Base-by-base conservation (phyloP, 257 asterid genomes). In the Hygrophila difformis region DNA sequence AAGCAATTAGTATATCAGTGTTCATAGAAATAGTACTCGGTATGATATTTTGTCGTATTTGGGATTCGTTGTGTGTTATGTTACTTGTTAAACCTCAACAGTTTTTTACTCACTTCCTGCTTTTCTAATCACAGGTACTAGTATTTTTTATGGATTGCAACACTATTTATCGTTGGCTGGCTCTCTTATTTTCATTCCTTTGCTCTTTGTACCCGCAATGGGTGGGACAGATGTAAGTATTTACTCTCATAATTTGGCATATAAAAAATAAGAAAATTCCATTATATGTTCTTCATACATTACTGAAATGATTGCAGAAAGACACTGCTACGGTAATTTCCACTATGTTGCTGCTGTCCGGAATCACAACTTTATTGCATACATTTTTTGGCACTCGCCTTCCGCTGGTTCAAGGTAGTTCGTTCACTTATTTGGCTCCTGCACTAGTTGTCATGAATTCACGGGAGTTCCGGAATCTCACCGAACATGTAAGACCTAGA, bases 401-500 rank as follows among this genome's bases (percentile, higher is more conserved):
- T 33, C 98, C 98, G 3, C 59, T 91, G 65, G 93, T 91, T 65
- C 98, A 91, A 69, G 98, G 98, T 70, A 86, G 98, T 63, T 91
- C 98, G 4, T 86, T 91, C 67, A 93, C 82, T 54, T 86, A 75
- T 71, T 73, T 85, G 79, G 96, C 98, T 49, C 94, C 98, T 53
- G 96, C 94, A 44, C 67, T 91, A 53, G 93, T 65, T 60, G 78
- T 91, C 66, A 74, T 76, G 75, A 85, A 91, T 63, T 86, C 98
- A 31, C 76, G 84, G 44, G 98, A 91, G 56, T 76, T 70, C 64
- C 79, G 97, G 20, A 78, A 89, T 67, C 93, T 85, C 61, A 65
- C 88, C 38, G 94, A 79, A 54, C 79, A 89, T 70, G 96, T 89
- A 78, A 71, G 95, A 42, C 40, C 51, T 45, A 3, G 18, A 35